phyloP scores from a whole-genome alignment of 345 rosid genomes.

The Camelina sativa region DNA sequence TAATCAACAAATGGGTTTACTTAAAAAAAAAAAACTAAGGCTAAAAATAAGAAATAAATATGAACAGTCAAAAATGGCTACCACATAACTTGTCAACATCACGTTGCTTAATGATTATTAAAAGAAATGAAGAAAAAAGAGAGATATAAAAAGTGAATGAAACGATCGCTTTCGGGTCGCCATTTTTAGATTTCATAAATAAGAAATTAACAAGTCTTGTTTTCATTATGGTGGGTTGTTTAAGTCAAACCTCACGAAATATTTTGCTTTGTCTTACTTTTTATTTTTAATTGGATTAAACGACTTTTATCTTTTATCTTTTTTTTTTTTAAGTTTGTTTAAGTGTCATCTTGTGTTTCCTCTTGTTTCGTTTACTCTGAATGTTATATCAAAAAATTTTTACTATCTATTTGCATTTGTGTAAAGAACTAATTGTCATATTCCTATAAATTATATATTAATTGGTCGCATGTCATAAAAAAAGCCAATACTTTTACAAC shows the following conservation, averaged over 20 bases:
- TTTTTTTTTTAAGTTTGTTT: background rate
- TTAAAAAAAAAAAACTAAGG: background rate
- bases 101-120: background rate
- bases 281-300: constrained; percentile 3
- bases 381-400: no score
- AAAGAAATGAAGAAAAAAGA: no score
- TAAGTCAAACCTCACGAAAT: constrained; percentile 22
- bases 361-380: background rate
- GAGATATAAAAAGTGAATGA: background rate
- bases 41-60: background rate
- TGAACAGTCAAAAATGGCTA: constrained; percentile 34
- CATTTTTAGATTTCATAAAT: constrained; percentile 26
- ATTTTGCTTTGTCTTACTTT: constrained; percentile 14
- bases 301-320: background rate
- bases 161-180: constrained; percentile 39
- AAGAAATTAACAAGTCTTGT: constrained; percentile 2
- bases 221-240: constrained; percentile 12
- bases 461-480: background rate
- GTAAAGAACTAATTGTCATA: background rate
- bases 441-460: background rate
- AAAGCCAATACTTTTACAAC: background rate
- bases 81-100: constrained; percentile 17
- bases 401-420: background rate
- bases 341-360: background rate
- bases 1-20: constrained; percentile 5